Evolutionary conservation across 2,329 filamentous ascomycete genomes (phyloP).

Genomic region (Claviceps africana): DNA sequence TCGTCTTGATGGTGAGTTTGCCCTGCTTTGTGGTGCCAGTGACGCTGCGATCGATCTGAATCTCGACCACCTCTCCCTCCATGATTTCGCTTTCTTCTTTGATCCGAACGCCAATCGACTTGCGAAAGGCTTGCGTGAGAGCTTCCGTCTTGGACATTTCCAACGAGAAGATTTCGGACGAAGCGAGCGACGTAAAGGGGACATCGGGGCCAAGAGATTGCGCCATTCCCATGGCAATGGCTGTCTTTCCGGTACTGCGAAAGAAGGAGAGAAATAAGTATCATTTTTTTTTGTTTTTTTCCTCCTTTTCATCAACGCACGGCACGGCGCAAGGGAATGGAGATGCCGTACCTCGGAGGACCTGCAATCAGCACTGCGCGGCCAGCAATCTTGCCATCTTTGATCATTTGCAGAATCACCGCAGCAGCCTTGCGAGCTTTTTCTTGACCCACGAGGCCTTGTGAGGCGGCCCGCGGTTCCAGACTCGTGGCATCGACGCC

Average conservation of each 20-base stretch:
- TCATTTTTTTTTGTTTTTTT: not conserved
- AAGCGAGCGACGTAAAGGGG: conserved; percentile 89
- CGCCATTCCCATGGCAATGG: conserved; percentile 97
- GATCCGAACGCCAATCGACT: conserved; percentile 94
- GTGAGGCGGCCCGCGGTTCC: conserved; percentile 70
- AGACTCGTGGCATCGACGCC: conserved; percentile 86
- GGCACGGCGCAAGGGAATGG: not conserved
- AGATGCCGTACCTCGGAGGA: conserved; percentile 52
- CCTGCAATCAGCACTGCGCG: conserved; percentile 89
- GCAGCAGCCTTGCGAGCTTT: conserved; percentile 94
- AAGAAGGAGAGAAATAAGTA: not conserved
- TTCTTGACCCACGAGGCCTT: conserved; percentile 90
- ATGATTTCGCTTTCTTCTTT: conserved; percentile 99
- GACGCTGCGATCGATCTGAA: conserved; percentile 93
- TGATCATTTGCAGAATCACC: conserved; percentile 96
- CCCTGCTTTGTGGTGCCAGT: conserved; percentile 96
- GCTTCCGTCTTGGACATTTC: conserved; percentile 99
- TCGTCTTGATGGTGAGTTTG: conserved; percentile 98
- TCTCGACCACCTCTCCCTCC: conserved; percentile 96
- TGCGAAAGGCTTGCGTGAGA: conserved; percentile 95
- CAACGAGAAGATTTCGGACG: conserved; percentile 94
- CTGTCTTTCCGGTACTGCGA: conserved; percentile 84
- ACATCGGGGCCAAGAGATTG: conserved; percentile 90
- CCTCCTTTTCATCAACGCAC: not conserved
- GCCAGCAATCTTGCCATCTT: conserved; percentile 95